Conservation (phyloP, 2,329 filamentous ascomycete genomes). For the Neonectria faginata region DNA sequence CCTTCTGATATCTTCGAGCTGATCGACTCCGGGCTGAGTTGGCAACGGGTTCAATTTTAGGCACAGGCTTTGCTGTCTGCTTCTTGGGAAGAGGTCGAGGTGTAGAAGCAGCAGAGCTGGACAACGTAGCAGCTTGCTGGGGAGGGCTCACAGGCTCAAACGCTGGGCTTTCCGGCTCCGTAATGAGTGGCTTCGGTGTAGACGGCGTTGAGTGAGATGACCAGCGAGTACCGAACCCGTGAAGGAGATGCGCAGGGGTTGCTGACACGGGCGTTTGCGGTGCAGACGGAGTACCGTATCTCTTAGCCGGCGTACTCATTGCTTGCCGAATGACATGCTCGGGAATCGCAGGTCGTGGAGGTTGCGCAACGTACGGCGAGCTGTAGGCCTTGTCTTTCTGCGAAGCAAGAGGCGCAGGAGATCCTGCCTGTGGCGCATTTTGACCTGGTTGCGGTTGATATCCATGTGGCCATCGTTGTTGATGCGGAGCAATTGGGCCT, state of each 20-base stretch:
- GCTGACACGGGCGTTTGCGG: constrained; percentile 53
- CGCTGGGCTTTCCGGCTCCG: constrained; percentile 62
- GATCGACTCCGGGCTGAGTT: constrained; percentile 50
- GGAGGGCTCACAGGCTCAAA: constrained; percentile 71
- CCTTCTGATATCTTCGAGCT: constrained; percentile 52
- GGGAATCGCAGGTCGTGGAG: constrained; percentile 53
- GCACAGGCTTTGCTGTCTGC: constrained; percentile 47
- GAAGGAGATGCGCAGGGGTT: constrained; percentile 46
- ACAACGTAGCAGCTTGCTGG: constrained; percentile 52
- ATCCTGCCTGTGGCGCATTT: constrained; percentile 40
- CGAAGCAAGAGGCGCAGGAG: constrained; percentile 41
- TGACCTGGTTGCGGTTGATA: constrained; percentile 43
- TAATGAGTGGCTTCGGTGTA: constrained; percentile 60
- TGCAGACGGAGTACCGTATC: constrained; percentile 47
- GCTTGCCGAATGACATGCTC: constrained; percentile 57
- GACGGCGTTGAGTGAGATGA: constrained; percentile 67
- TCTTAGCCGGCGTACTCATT: constrained; percentile 50
- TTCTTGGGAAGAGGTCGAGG: constrained; percentile 48
- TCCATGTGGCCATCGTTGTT: constrained; percentile 51
- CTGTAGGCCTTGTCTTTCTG: constrained; percentile 46
- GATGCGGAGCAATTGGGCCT: constrained; percentile 43
- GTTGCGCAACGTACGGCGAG: constrained; percentile 49
- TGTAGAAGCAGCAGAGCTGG: constrained; percentile 48
- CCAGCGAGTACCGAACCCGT: constrained; percentile 69
- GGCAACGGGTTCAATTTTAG: constrained; percentile 39